phyloP scores from a whole-genome alignment of 441 rosid species.

The Kokia cookei region DNA sequence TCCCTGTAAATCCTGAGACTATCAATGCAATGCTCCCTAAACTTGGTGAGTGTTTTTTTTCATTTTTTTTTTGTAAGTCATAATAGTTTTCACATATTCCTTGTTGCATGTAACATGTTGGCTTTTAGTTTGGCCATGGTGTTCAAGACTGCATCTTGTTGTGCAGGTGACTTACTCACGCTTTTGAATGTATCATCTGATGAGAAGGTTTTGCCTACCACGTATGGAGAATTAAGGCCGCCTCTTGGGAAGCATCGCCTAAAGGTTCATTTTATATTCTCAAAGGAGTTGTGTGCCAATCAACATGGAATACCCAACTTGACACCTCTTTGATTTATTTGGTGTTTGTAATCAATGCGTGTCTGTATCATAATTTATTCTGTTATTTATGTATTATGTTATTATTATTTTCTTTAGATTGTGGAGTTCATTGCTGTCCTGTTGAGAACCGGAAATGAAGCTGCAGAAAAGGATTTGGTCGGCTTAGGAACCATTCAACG shows the following conservation, averaged over 20 bases:
- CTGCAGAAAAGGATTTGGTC: constrained; percentile 74
- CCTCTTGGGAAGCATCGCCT: constrained; percentile 99
- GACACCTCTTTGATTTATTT: neutral
- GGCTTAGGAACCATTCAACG: constrained; percentile 77
- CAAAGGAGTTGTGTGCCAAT: constrained; percentile 4
- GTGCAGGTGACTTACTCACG: constrained; percentile 67
- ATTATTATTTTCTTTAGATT: constrained; percentile 37
- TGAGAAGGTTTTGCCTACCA: constrained; percentile 83
- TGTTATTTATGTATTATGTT: neutral
- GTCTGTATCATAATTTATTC: neutral
- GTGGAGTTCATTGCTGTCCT: constrained; percentile 93
- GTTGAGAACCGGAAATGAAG: constrained; percentile 73
- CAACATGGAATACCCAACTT: neutral
- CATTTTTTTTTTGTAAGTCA: neutral
- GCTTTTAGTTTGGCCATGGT: constrained; percentile 5
- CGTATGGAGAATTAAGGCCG: constrained; percentile 87
- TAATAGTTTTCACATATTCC: neutral
- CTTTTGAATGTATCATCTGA: constrained; percentile 71
- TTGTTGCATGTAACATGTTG: constrained; percentile 8
- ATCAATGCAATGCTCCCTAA: constrained; percentile 88
- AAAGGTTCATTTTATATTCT: constrained; percentile 52
- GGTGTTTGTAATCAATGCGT: neutral
- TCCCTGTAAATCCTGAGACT: constrained; percentile 79
- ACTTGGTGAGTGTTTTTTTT: constrained; percentile 52
- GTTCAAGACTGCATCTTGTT: constrained; percentile 13